Evolutionary conservation across 2,329 filamentous ascomycete species (phyloP), one percentile per base, ranked within the genome.

Genomic region (Hortaea sp.): DNA sequence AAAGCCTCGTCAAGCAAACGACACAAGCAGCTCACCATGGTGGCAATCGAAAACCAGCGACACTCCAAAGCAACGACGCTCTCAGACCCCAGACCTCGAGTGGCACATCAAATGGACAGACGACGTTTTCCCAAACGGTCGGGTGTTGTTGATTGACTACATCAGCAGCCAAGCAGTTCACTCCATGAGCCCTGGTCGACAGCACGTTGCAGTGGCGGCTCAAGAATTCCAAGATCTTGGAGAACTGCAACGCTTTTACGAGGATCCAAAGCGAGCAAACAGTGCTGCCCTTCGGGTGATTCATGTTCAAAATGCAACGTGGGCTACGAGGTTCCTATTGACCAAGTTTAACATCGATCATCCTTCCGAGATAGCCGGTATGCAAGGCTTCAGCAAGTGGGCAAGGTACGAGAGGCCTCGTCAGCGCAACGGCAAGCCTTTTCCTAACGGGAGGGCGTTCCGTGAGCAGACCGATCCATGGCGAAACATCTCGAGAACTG

Each of bases 271-370:
- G 10, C 54, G 65, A 41, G 59, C 61, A 3, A 53, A 59, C 12
- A 59, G 64, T 46, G 62, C 66, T 31, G 62, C 64, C 9, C 55
- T 68, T 29, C 52, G 66, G 5, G 62, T 68, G 5, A 58, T 57
- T 39, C 74, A 77, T 49, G 70, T 76, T 4, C 74, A 77, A 55
- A 76, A 77, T 49, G 73, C 73, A 5, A 60, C 61, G 6, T 75
- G 73, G 72, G 74, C 74, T 0, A 69, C 66, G 31, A 60, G 61
- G 2, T 76, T 69, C 49, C 57, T 77, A 2, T 59, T 75, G 31
- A 61, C 66, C 29, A 77, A 76, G 51, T 77, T 73, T 61, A 73
- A 75, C 45, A 75, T 77, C 48, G 65, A 72, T 46, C 65, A 71
- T 41, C 54, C 58, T 9, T 66, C 65, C 45, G 69, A 74, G 44